Conservation (phyloP, 805 yeast genomes). For the Hanseniaspora valbyensis region DNA sequence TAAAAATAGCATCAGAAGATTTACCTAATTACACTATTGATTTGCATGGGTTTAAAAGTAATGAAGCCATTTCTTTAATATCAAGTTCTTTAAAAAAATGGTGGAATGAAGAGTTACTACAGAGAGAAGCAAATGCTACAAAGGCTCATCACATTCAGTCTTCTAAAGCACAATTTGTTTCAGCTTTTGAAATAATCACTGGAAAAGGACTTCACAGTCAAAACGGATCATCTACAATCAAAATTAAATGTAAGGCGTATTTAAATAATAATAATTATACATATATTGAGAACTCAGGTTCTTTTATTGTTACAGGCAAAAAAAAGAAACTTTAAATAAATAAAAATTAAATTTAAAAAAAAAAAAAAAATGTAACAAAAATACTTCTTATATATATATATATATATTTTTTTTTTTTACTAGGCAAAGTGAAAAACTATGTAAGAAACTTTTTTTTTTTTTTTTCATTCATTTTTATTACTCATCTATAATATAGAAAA, state of each 20-base stretch:
- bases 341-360: too few relatives aligned
- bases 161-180: constrained; percentile 28
- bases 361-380: too few relatives aligned
- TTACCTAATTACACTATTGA: constrained; percentile 35
- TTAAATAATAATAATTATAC: constrained; percentile 33
- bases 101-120: constrained; percentile 50
- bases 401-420: too few relatives aligned
- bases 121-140: constrained; percentile 30
- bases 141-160: constrained; percentile 23
- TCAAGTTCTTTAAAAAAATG: constrained; percentile 36
- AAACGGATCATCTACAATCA: constrained; percentile 44
- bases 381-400: too few relatives aligned
- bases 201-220: constrained; percentile 64
- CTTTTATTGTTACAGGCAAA: constrained; percentile 35
- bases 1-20: too few relatives aligned
- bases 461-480: too few relatives aligned
- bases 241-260: constrained; percentile 33
- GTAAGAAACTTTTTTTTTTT: too few relatives aligned
- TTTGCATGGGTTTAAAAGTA: constrained; percentile 44
- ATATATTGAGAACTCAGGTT: constrained; percentile 39
- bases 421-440: too few relatives aligned
- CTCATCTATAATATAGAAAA: too few relatives aligned
- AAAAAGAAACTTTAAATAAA: not conserved
- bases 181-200: constrained; percentile 42
- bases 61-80: constrained; percentile 36